Percentiles rank a stretch among this genome's conserved stretches.
These are phyloP conservation scores for Cercospora sesami DNA, from an alignment of 2,329 filamentous ascomycete genomes.

Conservation along the genomic window DNA sequence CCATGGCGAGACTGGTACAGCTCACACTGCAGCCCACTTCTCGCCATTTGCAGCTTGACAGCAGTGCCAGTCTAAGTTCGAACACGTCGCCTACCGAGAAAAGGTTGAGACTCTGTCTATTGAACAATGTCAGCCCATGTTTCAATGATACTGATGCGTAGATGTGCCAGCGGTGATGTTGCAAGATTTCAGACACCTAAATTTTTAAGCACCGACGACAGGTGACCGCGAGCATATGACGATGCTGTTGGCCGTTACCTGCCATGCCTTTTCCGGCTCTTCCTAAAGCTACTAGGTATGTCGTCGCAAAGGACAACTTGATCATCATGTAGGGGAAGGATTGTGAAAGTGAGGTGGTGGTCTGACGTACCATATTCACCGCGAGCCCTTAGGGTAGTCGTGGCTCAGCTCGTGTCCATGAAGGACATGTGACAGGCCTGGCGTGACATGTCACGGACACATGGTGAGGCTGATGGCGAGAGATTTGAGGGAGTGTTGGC, in stretches of 20 bases:
- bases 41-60: background rate
- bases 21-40: background rate
- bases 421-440: background rate
- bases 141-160: background rate
- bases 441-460: background rate
- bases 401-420: background rate
- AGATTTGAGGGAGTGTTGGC: background rate
- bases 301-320: constrained; percentile 29
- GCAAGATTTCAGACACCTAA: constrained; percentile 31
- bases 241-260: constrained; percentile 40
- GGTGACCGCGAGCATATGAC: constrained; percentile 43
- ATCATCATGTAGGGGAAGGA: constrained; percentile 36
- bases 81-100: background rate
- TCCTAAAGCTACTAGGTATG: constrained; percentile 47
- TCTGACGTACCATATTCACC: background rate
- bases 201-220: constrained; percentile 54
- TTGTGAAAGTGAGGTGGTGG: background rate
- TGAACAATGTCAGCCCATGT: background rate
- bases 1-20: background rate
- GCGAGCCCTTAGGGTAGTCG: background rate
- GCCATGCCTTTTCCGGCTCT: constrained; percentile 56
- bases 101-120: background rate
- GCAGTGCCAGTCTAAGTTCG: background rate
- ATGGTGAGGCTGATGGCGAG: background rate
- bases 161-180: background rate